Percentiles rank a stretch among this genome's conserved stretches.
Evolutionary conservation across 1,139 yeast species (phyloP).

Genomic region (Saccharomyces hybrid): DNA sequence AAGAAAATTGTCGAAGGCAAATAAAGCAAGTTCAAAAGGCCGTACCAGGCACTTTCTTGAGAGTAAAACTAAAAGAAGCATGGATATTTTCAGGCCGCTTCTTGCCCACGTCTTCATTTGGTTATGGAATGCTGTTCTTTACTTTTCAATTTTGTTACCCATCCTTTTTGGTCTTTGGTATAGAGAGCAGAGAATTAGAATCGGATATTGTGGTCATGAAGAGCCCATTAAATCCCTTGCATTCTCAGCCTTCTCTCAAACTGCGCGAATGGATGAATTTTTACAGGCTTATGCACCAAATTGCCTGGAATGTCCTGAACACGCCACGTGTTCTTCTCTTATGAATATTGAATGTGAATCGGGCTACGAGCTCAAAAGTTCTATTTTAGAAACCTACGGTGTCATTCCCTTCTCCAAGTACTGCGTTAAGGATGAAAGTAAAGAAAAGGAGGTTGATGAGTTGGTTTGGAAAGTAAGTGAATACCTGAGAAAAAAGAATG

Average conservation of each 20-base stretch:
- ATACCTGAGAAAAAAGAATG: slow-evolving; percentile 55
- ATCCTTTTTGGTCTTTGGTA: slow-evolving; percentile 44
- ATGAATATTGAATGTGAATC: slow-evolving; percentile 54
- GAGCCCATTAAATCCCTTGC: slow-evolving; percentile 8
- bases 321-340: slow-evolving; percentile 59
- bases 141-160: slow-evolving; percentile 7
- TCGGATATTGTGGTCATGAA: slow-evolving; percentile 59
- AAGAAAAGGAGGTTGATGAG: slow-evolving; percentile 54
- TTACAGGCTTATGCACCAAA: slow-evolving; percentile 38
- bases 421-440: slow-evolving; percentile 69
- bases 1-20: background rate
- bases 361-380: slow-evolving; percentile 43
- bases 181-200: slow-evolving; percentile 46
- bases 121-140: slow-evolving; percentile 7
- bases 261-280: background rate
- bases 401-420: slow-evolving; percentile 46
- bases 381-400: slow-evolving; percentile 34
- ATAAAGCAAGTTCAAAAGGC: background rate
- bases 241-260: background rate
- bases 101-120: background rate
- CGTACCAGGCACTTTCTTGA: background rate
- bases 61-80: background rate
- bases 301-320: slow-evolving; percentile 69
- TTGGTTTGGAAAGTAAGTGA: slow-evolving; percentile 56
- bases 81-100: background rate